A percentile compares a stretch with the other conserved stretches of the same genome.
Evolutionary conservation across 2,329 filamentous ascomycete species (phyloP).

Genomic region (Macroventuria anomochaeta): DNA sequence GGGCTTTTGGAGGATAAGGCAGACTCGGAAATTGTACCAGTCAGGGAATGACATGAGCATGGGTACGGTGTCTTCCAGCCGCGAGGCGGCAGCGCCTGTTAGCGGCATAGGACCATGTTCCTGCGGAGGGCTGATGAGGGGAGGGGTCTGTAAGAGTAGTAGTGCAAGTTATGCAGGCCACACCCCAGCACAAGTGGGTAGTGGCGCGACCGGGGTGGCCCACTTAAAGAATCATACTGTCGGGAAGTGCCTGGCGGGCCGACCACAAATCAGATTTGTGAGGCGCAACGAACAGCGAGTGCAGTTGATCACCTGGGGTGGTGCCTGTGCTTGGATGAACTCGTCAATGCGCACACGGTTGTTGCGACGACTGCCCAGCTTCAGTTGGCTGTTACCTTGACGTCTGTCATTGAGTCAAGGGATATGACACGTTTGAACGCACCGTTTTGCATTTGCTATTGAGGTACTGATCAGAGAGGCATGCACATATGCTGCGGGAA

Average conservation of each 20-base stretch:
- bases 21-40: conserved; percentile 47
- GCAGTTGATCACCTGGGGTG: conserved; percentile 17
- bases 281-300: conserved; percentile 37
- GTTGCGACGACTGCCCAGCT: neutral
- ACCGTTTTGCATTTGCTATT: conserved; percentile 5
- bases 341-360: conserved; percentile 5
- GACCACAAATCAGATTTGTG: conserved; percentile 41
- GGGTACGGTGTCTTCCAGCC: conserved; percentile 36
- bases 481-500: conserved; percentile 25
- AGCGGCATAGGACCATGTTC: conserved; percentile 40
- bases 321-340: conserved; percentile 15
- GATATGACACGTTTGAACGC: neutral
- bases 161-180: conserved; percentile 25
- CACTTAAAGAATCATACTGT: conserved; percentile 29
- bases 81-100: conserved; percentile 47
- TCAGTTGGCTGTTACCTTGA: neutral
- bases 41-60: conserved; percentile 33
- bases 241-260: conserved; percentile 46
- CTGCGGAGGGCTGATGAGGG: conserved; percentile 33
- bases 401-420: neutral
- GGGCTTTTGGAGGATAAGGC: conserved; percentile 46
- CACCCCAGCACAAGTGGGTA: conserved; percentile 20
- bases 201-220: conserved; percentile 32
- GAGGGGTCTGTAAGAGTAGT: conserved; percentile 25
- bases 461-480: neutral